These are phyloP conservation scores for Cytospora piceae DNA, from an alignment of 2,329 filamentous ascomycete genomes.

Conservation along the genomic window DNA sequence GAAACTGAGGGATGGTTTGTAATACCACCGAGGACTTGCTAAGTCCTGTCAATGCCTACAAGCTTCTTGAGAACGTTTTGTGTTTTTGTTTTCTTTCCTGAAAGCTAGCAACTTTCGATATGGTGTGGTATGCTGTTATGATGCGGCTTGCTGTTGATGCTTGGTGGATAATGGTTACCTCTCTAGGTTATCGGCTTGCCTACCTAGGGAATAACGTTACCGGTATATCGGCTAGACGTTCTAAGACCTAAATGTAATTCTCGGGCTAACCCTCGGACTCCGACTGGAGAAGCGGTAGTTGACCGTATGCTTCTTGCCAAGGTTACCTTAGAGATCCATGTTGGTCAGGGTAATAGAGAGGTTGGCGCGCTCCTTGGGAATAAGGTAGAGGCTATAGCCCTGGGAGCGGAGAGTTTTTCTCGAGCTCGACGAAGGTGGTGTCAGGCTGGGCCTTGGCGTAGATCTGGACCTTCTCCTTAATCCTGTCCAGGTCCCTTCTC, in stretches of 20 bases:
- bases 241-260: constrained; percentile 60
- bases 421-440: constrained; percentile 64
- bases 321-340: constrained; percentile 72
- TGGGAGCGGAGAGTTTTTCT: constrained; percentile 61
- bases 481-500: constrained; percentile 64
- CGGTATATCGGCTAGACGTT: constrained; percentile 67
- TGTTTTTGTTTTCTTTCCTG: too few relatives aligned
- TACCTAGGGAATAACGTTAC: constrained; percentile 60
- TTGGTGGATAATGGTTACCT: too few relatives aligned
- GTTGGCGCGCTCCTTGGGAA: constrained; percentile 62
- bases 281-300: constrained; percentile 64
- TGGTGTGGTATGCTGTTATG: too few relatives aligned
- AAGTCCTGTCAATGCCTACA: too few relatives aligned
- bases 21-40: too few relatives aligned
- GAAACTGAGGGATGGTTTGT: too few relatives aligned
- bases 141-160: too few relatives aligned
- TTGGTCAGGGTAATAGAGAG: constrained; percentile 64
- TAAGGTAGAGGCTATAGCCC: constrained; percentile 61
- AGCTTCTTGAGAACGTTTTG: too few relatives aligned
- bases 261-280: constrained; percentile 65
- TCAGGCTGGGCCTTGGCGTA: constrained; percentile 65
- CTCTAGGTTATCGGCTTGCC: too few relatives aligned
- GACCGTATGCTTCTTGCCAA: constrained; percentile 66
- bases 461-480: constrained; percentile 61
- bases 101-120: too few relatives aligned